These are phyloP conservation scores for Meira miltonrushii DNA, from an alignment of 1,284 basidiomycete genomes.

Conservation along the genomic window DNA sequence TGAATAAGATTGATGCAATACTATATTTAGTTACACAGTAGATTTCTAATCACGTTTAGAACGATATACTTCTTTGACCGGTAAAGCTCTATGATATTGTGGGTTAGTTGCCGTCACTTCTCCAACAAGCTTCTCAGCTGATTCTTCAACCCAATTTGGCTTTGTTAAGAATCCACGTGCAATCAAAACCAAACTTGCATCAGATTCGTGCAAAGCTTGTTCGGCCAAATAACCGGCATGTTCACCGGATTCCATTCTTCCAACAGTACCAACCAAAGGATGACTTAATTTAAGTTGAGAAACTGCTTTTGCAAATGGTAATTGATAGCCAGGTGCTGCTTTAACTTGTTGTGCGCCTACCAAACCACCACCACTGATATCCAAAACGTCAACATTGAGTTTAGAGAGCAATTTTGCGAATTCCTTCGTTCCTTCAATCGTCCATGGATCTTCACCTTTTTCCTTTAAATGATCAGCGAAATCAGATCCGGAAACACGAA, in stretches of 20 bases:
- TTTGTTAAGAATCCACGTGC: slow-evolving; percentile 37
- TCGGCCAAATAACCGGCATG: slow-evolving; percentile 39
- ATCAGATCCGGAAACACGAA: slow-evolving; percentile 44
- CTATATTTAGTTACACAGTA: too few species aligned
- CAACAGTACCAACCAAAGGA: slow-evolving; percentile 40
- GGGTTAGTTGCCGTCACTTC: slow-evolving; percentile 26
- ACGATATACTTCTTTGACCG: background rate
- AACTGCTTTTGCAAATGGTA: slow-evolving; percentile 30
- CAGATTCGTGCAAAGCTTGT: slow-evolving; percentile 24
- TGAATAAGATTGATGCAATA: too few species aligned
- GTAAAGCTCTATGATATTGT: slow-evolving; percentile 30
- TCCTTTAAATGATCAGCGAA: slow-evolving; percentile 32
- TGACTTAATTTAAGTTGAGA: slow-evolving; percentile 20
- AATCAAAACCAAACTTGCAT: slow-evolving; percentile 33
- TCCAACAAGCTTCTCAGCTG: slow-evolving; percentile 25
- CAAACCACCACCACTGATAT: slow-evolving; percentile 39
- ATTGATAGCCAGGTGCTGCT: slow-evolving; percentile 39
- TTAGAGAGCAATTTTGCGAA: slow-evolving; percentile 34
- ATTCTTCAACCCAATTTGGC: slow-evolving; percentile 40
- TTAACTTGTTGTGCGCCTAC: slow-evolving; percentile 35
- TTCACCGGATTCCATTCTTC: slow-evolving; percentile 37
- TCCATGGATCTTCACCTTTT: slow-evolving; percentile 31
- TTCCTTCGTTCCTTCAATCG: slow-evolving; percentile 30
- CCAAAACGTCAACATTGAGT: slow-evolving; percentile 44
- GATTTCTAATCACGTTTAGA: too few species aligned